Conservation (phyloP, 164 flowering plant species). For the Kalanchoe fedtschenkoi region DNA sequence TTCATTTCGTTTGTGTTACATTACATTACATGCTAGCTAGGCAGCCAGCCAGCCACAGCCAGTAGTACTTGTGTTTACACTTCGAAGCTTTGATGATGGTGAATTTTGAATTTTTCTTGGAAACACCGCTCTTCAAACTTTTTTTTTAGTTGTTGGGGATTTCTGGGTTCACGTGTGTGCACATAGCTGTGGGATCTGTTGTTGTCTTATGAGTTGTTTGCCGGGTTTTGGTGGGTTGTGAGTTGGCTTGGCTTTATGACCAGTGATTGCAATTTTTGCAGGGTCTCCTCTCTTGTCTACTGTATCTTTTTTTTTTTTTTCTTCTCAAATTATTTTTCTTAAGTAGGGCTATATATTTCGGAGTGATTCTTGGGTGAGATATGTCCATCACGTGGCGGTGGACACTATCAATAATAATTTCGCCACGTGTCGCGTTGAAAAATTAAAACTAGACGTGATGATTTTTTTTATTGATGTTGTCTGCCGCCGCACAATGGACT, state of each 20-base stretch:
- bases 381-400: too few species aligned
- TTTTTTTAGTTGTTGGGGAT: constrained; percentile 29
- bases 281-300: neutral
- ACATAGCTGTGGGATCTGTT: constrained; percentile 30
- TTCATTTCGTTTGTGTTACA: neutral
- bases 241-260: constrained; percentile 23
- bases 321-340: neutral
- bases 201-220: constrained; percentile 21
- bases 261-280: neutral
- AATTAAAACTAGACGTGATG: too few species aligned
- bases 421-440: too few species aligned
- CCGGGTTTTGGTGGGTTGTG: constrained; percentile 44
- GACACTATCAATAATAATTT: too few species aligned
- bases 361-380: too few species aligned
- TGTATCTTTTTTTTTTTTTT: neutral
- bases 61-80: neutral
- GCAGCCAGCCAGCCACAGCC: neutral
- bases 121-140: constrained; percentile 19
- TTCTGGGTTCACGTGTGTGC: constrained; percentile 21
- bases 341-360: too few species aligned
- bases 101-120: constrained; percentile 10
- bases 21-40: neutral
- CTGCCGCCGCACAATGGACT: too few species aligned
- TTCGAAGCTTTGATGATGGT: neutral
- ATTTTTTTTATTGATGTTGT: too few species aligned